phyloP scores from a whole-genome alignment of 179 eudicot species.

The Silene coronaria region DNA sequence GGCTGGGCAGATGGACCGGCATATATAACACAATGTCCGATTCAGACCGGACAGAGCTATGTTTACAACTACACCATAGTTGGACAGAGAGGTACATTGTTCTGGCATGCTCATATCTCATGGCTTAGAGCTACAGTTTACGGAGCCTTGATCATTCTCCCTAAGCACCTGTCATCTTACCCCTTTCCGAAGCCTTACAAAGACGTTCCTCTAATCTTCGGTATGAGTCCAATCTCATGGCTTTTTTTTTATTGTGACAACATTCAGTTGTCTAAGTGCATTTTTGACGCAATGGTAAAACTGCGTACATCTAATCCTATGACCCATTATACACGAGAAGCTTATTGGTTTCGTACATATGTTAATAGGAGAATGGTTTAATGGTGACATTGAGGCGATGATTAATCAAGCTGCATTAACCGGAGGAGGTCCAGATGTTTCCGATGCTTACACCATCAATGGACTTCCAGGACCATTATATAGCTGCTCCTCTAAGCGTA shows the following conservation, averaged over 20 bases:
- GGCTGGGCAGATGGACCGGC: constrained; percentile 72
- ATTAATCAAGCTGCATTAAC: constrained; percentile 46
- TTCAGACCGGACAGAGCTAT: constrained; percentile 49
- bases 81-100: constrained; percentile 58
- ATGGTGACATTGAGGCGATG: constrained; percentile 40
- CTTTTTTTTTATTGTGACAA: too few relatives aligned
- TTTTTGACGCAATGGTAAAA: too few relatives aligned
- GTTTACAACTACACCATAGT: constrained; percentile 48
- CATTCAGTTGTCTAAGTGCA: too few relatives aligned
- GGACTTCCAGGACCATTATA: constrained; percentile 59
- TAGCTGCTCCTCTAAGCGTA: constrained; percentile 54
- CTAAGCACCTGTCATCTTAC: constrained; percentile 38
- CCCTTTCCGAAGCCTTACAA: constrained; percentile 45
- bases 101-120: constrained; percentile 65
- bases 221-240: constrained; percentile 18
- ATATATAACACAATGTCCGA: constrained; percentile 58
- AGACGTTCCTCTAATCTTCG: constrained; percentile 49
- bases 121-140: constrained; percentile 57
- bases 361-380: constrained; percentile 53
- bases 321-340: background rate
- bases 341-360: background rate
- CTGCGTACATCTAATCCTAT: background rate
- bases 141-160: constrained; percentile 54
- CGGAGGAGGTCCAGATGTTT: constrained; percentile 52
- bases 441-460: constrained; percentile 59